phyloP scores from a whole-genome alignment of 208 protist species.

The Trypanosoma rangeli region DNA sequence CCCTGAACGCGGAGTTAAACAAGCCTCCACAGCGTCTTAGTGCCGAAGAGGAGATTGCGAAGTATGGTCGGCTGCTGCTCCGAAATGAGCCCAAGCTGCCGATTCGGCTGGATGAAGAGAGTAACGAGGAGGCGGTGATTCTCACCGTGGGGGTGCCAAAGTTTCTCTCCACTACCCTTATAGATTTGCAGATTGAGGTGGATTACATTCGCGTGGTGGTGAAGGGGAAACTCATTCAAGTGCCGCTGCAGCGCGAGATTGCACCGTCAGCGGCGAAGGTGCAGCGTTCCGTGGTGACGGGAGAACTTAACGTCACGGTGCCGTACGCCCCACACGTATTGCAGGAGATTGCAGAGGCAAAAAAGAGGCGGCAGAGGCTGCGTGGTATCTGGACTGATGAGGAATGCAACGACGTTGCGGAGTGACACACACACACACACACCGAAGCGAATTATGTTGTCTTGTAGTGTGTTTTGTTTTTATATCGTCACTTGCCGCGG shows the following conservation, averaged over 20 bases:
- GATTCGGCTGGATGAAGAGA: constrained; percentile 83
- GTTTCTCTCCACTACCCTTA: constrained; percentile 94
- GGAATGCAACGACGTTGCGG: not conserved
- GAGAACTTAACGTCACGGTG: constrained; percentile 81
- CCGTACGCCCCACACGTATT: constrained; percentile 56
- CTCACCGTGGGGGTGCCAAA: constrained; percentile 88
- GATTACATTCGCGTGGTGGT: constrained; percentile 87
- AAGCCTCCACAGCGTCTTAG: constrained; percentile 48
- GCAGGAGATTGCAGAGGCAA: constrained; percentile 31
- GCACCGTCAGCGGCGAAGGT: constrained; percentile 53
- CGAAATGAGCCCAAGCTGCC: constrained; percentile 92
- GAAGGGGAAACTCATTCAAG: constrained; percentile 94
- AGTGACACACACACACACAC: not conserved
- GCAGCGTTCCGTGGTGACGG: constrained; percentile 75
- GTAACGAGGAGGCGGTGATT: constrained; percentile 46
- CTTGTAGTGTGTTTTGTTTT: not conserved
- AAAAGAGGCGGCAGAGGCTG: constrained; percentile 13
- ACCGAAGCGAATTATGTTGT: not conserved
- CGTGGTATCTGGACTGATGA: not conserved
- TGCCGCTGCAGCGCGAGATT: constrained; percentile 89
- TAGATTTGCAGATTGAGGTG: constrained; percentile 93
- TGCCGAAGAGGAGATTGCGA: constrained; percentile 83
- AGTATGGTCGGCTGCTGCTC: constrained; percentile 89
- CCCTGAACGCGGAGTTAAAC: constrained; percentile 65
- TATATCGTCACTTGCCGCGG: not conserved